These are phyloP conservation scores for Barnettozyma botsteinii DNA, from an alignment of 805 yeast genomes.

Conservation along the genomic window DNA sequence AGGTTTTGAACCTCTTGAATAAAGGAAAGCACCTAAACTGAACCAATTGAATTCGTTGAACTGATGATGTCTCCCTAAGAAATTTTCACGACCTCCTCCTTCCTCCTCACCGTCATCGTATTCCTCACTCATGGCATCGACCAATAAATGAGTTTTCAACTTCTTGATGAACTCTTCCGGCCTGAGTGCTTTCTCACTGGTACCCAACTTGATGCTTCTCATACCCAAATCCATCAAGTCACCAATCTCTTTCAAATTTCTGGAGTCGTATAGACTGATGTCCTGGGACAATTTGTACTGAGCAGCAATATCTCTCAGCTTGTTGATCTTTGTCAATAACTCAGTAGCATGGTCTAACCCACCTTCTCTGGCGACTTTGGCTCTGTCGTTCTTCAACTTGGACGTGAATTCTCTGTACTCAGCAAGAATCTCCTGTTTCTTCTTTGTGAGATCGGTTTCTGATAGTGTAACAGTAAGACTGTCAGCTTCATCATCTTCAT, in stretches of 20 bases:
- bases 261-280: conserved; percentile 58
- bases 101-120: conserved; percentile 14
- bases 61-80: conserved; percentile 23
- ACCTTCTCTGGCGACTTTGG: conserved; percentile 51
- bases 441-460: conserved; percentile 3
- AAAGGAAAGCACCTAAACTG: conserved; percentile 47
- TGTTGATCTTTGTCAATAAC: conserved; percentile 41
- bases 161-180: conserved; percentile 40
- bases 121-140: conserved; percentile 25
- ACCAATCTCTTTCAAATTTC: conserved; percentile 53
- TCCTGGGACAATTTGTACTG: conserved; percentile 31
- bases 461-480: background rate
- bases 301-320: conserved; percentile 38
- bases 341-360: conserved; percentile 45
- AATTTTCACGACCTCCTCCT: conserved; percentile 21
- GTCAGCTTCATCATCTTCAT: conserved; percentile 11
- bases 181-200: conserved; percentile 44
- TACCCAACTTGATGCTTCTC: conserved; percentile 53
- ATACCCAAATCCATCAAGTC: conserved; percentile 61
- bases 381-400: conserved; percentile 33
- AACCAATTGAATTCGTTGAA: conserved; percentile 55
- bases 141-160: conserved; percentile 33
- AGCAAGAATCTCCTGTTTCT: conserved; percentile 28
- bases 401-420: conserved; percentile 28
- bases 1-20: conserved; percentile 41